Base-by-base conservation (phyloP, 257 asterid genomes). In the Solanum lycopersicoides region DNA sequence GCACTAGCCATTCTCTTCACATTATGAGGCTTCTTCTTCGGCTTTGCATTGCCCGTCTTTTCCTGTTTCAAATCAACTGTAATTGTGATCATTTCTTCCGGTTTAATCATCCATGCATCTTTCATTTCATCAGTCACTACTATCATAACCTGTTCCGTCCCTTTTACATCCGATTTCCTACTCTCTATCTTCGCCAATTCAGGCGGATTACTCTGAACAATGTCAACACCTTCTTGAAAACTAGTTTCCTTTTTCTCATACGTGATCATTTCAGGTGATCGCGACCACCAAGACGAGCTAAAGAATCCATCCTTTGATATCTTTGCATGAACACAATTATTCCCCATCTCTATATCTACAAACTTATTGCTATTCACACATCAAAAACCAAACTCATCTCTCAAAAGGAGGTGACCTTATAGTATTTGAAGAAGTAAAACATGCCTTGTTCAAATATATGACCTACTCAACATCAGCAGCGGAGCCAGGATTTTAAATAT, bases 1-100 rank as follows among this genome's bases (percentile, higher is more conserved):
- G 90, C 96, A 87, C 98, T 93, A 12, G 94, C 91, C 82, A 91
- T 88, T 80, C 97, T 92, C 93, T 91, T 95, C 2, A 94, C 92
- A 65, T 91, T 93, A 20, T 42, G 89, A 16, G 95, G 91, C 87
- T 88, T 89, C 87, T 88, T 89, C 83, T 68, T 89, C 12, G 85
- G 79, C 47, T 85, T 90, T 2, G 89, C 83, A 50, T 89, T 92
- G 82, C 91, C 89, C 30, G 82, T 15, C 56, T 80, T 87, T 37
- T 66, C 84, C 23, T 71, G 28, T 44, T 72, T 66, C 86, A 86
- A 30, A 32, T 37, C 65, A 41, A 47, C 71, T 6, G 15, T 39
- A 28, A 71, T 88, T 63, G 71, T 89, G 14, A 89, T 79, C 65
- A 85, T 89, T 6, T 88, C 89, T 75, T 90, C 92, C 88, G 88